Conservation (phyloP, 495 filamentous ascomycete genomes). For the Chaetomium cochliodes region DNA sequence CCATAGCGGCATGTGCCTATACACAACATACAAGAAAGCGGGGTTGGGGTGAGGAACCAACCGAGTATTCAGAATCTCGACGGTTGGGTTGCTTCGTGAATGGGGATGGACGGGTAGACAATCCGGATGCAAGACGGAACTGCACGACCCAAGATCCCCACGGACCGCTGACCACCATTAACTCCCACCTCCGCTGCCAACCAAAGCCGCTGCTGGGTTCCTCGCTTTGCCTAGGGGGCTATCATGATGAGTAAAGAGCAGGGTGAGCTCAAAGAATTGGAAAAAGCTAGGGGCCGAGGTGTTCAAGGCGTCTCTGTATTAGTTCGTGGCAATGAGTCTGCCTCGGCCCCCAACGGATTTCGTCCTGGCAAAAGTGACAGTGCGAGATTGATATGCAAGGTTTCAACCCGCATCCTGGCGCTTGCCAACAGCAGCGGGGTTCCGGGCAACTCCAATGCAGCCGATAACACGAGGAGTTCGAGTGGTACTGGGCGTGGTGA, state of each 20-base stretch:
- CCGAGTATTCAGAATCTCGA: neutral
- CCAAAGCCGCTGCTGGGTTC: neutral
- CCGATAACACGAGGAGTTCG: neutral
- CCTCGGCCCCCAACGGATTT: neutral
- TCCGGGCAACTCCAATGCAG: neutral
- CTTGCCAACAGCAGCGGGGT: constrained; percentile 3
- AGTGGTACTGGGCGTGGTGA: neutral
- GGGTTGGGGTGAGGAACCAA: neutral
- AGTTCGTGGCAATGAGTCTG: neutral
- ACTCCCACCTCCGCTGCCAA: neutral
- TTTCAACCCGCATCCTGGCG: neutral
- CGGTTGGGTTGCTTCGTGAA: neutral
- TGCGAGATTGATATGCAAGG: neutral
- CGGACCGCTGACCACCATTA: neutral
- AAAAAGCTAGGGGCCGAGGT: neutral
- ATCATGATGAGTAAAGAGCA: neutral
- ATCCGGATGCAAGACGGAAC: constrained; percentile 4
- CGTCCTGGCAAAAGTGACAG: neutral
- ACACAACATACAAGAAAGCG: constrained; percentile 14
- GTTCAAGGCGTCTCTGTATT: neutral
- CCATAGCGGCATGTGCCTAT: neutral
- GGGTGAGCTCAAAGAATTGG: neutral
- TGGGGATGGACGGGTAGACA: neutral
- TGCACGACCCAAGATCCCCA: neutral
- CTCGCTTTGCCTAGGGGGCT: neutral